These are phyloP conservation scores for Ogataea populi-albae DNA, from an alignment of 805 yeast genomes.

Conservation along the genomic window DNA sequence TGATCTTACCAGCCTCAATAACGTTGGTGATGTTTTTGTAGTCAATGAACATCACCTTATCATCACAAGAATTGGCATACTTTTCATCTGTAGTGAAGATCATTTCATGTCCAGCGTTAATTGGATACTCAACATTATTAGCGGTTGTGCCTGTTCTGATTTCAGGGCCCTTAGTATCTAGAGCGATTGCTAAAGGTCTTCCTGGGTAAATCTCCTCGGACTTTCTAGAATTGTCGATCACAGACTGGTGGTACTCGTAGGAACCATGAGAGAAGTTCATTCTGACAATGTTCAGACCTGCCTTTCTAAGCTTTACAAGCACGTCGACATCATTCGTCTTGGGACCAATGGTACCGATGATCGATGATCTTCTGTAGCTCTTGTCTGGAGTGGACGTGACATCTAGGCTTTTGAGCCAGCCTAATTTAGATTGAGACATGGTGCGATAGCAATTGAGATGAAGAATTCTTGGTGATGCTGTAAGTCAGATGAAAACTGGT, in stretches of 20 bases:
- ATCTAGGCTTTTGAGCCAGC: slow-evolving; percentile 83
- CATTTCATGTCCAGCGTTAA: slow-evolving; percentile 85
- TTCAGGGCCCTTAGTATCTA: slow-evolving; percentile 99
- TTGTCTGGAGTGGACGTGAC: slow-evolving; percentile 70
- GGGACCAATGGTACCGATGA: slow-evolving; percentile 99
- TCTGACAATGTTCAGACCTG: slow-evolving; percentile 96
- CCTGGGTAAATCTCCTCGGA: slow-evolving; percentile 89
- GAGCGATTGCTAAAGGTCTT: slow-evolving; percentile 96
- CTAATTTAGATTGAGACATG: slow-evolving; percentile 51
- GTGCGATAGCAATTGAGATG: no score
- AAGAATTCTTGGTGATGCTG: no score
- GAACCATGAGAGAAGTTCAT: slow-evolving; percentile 99
- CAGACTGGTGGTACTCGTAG: slow-evolving; percentile 95
- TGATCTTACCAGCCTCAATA: slow-evolving; percentile 79
- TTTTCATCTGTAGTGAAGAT: slow-evolving; percentile 86
- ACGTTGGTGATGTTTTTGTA: slow-evolving; percentile 96
- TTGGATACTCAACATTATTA: slow-evolving; percentile 77
- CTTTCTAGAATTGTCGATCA: slow-evolving; percentile 92
- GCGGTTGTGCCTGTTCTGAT: slow-evolving; percentile 96
- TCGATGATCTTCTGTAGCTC: slow-evolving; percentile 88
- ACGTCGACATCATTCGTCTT: slow-evolving; percentile 89
- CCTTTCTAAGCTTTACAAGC: slow-evolving; percentile 85
- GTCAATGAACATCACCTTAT: slow-evolving; percentile 82
- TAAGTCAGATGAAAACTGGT: background rate
- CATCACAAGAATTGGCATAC: slow-evolving; percentile 70